These are phyloP conservation scores for Sphagnum tenellum DNA, from an alignment of 225 moss, liverwort and hornwort genomes.

Conservation along the genomic window DNA sequence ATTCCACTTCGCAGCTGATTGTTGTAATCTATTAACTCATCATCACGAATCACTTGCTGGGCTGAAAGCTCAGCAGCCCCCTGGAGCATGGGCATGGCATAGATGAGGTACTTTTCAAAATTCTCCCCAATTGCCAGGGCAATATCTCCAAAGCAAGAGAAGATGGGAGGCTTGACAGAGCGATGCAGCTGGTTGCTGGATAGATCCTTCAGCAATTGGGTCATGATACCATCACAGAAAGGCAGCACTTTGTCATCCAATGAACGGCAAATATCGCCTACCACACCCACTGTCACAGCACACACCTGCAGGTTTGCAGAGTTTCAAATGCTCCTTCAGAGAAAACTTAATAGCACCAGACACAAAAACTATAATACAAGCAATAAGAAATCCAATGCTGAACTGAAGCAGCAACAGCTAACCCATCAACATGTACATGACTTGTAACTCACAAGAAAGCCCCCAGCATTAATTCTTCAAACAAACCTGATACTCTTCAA, in stretches of 20 bases:
- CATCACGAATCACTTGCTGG: slow-evolving; percentile 4
- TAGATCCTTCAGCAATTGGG: slow-evolving; percentile 7
- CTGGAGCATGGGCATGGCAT: slow-evolving; percentile 7
- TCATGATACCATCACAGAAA: slow-evolving; percentile 8
- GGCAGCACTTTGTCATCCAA: slow-evolving; percentile 6
- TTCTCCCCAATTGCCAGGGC: slow-evolving; percentile 5
- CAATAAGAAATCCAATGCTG: too few relatives aligned
- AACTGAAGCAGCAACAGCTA: too few relatives aligned
- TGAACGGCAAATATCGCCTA: slow-evolving; percentile 6
- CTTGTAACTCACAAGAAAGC: too few relatives aligned
- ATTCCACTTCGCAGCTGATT: slow-evolving; percentile 7
- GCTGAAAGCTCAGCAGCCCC: slow-evolving; percentile 3
- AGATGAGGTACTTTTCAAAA: slow-evolving; percentile 4
- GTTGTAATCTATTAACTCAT: slow-evolving; percentile 7
- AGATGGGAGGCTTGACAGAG: slow-evolving; percentile 3
- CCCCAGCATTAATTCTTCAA: too few relatives aligned
- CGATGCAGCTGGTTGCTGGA: slow-evolving; percentile 7
- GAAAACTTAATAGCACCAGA: too few relatives aligned
- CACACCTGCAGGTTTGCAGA: neutral
- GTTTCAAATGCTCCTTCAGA: too few relatives aligned
- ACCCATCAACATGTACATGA: too few relatives aligned
- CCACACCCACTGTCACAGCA: slow-evolving; percentile 8
- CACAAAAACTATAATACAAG: too few relatives aligned
- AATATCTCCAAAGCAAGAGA: slow-evolving; percentile 7
- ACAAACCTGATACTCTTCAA: slow-evolving; percentile 5